Evolutionary conservation across 2,329 filamentous ascomycete species (phyloP), one percentile per base, ranked within the genome.

Genomic region (Falciphora oryzae): DNA sequence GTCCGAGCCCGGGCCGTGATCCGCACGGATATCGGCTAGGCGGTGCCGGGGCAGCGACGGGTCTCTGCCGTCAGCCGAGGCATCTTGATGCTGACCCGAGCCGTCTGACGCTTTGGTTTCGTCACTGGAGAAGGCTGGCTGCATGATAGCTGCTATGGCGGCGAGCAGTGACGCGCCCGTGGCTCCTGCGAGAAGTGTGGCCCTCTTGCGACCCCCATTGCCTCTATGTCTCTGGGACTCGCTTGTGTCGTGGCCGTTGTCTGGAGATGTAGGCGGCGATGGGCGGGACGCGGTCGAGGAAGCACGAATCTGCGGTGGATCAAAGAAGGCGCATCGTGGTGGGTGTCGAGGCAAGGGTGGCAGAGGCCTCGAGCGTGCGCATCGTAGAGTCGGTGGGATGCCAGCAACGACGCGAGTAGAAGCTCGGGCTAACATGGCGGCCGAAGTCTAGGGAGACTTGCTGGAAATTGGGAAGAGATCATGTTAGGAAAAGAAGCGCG

Each of bases 21-120:
- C 28, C 28, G 65, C 61, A 35, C 69, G 69, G 28, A 71, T 65
- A 63, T 71, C 69, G 57, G 66, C 64, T 16, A 71, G 66, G 3
- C 69, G 69, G 61, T 66, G 68, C 0, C 69, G 69, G 10, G 69
- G 69, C 25, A 69, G 65, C 0, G 66, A 66, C 4, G 69, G 69
- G 53, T 71, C 69, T 32, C 69, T 67, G 61, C 38, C 35, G 31
- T 71, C 69, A 31, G 31, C 50, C 4, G 59, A 53, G 27, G 65
- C 35, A 18, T 38, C 35, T 38, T 38, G 35, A 18, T 16, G 13
- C 14, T 38, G 35, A 38, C 35, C 32, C 1, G 32, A 22, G 38
- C 38, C 44, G 44, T 53, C 44, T 25, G 57, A 28, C n/a, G 25
- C 7, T 2, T 25, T 58, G 29, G 27, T 28, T 18, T 60, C 18